phyloP scores from a whole-genome alignment of 1,284 basidiomycete species.

The Leccinum angustisporum region DNA sequence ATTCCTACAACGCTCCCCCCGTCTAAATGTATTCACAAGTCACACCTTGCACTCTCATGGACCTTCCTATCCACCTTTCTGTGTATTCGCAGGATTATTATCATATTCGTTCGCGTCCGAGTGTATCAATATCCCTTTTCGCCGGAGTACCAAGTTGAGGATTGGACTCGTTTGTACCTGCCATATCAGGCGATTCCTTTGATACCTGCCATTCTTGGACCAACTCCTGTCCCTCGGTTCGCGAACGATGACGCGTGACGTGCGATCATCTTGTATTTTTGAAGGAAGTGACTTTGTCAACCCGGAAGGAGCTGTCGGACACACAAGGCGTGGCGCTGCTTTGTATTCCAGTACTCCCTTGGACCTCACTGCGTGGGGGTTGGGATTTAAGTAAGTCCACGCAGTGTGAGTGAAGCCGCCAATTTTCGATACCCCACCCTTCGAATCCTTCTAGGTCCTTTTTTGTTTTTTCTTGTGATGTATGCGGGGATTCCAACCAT shows the following conservation, averaged over 20 bases:
- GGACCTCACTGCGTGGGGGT: neutral
- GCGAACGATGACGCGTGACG: conserved; percentile 9
- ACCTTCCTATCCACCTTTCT: conserved; percentile 5
- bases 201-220: conserved; percentile 24
- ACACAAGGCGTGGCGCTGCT: conserved; percentile 4
- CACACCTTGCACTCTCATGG: conserved; percentile 10
- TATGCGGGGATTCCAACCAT: conserved; percentile 44
- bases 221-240: conserved; percentile 15
- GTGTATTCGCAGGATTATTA: conserved; percentile 12
- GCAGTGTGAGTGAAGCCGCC: neutral
- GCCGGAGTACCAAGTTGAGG: neutral
- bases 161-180: conserved; percentile 21
- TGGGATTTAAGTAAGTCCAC: conserved; percentile 20
- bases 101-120: conserved; percentile 7
- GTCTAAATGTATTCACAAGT: conserved; percentile 6
- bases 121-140: conserved; percentile 20
- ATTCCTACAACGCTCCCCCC: neutral
- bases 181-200: conserved; percentile 33
- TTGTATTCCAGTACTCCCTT: conserved; percentile 18
- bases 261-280: conserved; percentile 28
- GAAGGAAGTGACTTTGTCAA: conserved; percentile 26
- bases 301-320: conserved; percentile 4
- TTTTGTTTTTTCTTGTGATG: conserved; percentile 46
- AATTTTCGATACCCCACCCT: conserved; percentile 8
- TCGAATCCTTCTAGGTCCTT: conserved; percentile 12